A percentile compares a stretch with the other conserved stretches of the same genome.
These are phyloP conservation scores for Irpex sp. DNA, from an alignment of 1,284 basidiomycete species.

Conservation along the genomic window DNA sequence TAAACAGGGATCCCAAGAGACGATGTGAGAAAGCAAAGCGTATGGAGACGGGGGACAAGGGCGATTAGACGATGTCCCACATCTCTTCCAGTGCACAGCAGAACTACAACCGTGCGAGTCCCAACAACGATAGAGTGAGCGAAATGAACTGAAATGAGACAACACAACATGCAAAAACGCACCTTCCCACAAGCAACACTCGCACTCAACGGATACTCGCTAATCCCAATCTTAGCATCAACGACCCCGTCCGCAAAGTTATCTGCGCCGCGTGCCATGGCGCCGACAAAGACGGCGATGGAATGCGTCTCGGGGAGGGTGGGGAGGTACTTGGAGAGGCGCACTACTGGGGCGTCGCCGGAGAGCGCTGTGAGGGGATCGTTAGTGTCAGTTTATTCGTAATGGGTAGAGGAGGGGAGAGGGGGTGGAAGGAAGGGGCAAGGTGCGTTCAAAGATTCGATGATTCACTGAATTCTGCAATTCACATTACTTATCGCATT, in stretches of 20 bases:
- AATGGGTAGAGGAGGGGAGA: not conserved
- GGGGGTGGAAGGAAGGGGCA: not conserved
- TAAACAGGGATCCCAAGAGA: conserved; percentile 7
- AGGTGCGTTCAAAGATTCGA: too few relatives aligned
- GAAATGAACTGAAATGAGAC: too few relatives aligned
- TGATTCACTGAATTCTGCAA: too few relatives aligned
- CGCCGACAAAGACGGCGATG: conserved; percentile 96
- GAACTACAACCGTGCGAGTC: too few relatives aligned
- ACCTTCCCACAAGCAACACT: conserved; percentile 97
- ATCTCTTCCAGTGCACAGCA: conserved; percentile 49
- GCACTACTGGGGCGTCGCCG: conserved; percentile 89
- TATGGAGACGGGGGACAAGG: too few relatives aligned
- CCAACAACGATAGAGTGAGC: too few relatives aligned
- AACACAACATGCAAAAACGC: too few relatives aligned
- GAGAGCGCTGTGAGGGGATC: conserved; percentile 75
- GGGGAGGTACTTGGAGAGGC: conserved; percentile 87
- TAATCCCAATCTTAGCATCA: conserved; percentile 97
- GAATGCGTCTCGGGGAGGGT: conserved; percentile 89
- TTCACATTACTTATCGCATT: too few relatives aligned
- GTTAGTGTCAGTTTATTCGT: not conserved
- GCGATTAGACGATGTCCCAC: conserved; percentile 41
- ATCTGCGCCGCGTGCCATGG: conserved; percentile 95
- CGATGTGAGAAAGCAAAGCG: not conserved
- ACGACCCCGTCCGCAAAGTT: conserved; percentile 98
- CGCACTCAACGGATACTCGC: conserved; percentile 94